Base-by-base conservation (phyloP, 768 basidiomycete species). In the Kwoniella mangroviensis region DNA sequence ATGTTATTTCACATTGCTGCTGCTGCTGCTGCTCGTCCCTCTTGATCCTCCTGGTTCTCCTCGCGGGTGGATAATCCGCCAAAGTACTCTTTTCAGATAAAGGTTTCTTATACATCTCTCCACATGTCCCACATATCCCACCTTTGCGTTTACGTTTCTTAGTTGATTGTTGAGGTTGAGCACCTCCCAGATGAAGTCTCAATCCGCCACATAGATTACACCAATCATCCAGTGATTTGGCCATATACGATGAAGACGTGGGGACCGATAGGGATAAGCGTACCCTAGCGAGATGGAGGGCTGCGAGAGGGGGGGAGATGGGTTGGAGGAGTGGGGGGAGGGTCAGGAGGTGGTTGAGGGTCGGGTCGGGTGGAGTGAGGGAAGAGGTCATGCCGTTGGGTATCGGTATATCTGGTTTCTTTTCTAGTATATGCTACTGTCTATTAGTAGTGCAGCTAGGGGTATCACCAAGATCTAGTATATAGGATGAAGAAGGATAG, bases 251-350 rank as follows among this genome's bases (percentile, higher is more conserved):
- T n/a, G 56, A 45, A 17, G 64, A 63, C 19, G 56, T 58, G 15
- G 75, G 71, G 11, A 77, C 42, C 3, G 45, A 45, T 10, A 74
- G 57, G 6, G 68, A 40, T 2, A 80, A 54, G 43, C 74, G 60
- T 22, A 77, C 21, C 34, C 79, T 65, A 15, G 79, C 79, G 7
- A 78, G 62, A 45, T 80, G 77, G 1, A 80, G 65, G 0, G 79
- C 75, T 43, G 77, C 71, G 19, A 78, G 73, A 17, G 71, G 34
- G 0, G 79, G 77, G 0, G 75, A 78, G 53, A 80, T 13, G 10
- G 74, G 65, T 26, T 73, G 66, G 19, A 80, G 67, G 15, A 73
- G 63, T 9, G 67, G 67, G 2, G 77, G 75, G 34, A 78, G 67
- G 49, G 63, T 41, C 21, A 76, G 69, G 52, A 77, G 70, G 69